Evolutionary conservation across 179 eudicot species (phyloP).

Genomic region (Carnegiea gigantea): DNA sequence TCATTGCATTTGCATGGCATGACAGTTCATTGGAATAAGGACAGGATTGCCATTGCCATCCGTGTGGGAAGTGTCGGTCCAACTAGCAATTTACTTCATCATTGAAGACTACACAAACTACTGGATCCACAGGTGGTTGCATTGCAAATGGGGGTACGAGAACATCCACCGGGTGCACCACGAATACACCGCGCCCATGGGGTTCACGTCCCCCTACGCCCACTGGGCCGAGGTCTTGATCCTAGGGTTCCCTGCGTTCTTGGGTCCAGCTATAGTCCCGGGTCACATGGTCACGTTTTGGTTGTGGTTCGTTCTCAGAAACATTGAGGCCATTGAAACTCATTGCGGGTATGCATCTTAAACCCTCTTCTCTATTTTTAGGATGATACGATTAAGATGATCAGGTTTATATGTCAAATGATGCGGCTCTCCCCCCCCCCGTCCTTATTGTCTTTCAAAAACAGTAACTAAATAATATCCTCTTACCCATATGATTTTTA

Average conservation of each 20-base stretch:
- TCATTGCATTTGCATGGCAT: background rate
- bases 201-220: slow-evolving; percentile 83
- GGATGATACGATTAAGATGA: no score
- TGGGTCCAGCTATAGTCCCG: slow-evolving; percentile 85
- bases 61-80: slow-evolving; percentile 55
- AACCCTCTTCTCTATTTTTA: no score
- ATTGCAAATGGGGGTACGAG: slow-evolving; percentile 81
- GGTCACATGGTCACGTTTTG: slow-evolving; percentile 93
- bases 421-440: no score
- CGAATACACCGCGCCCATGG: slow-evolving; percentile 84
- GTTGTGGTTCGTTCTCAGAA: slow-evolving; percentile 90
- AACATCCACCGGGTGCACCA: slow-evolving; percentile 91
- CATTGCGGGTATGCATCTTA: slow-evolving; percentile 72
- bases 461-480: no score
- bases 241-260: slow-evolving; percentile 83
- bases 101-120: slow-evolving; percentile 84
- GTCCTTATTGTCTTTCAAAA: no score
- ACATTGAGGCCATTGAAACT: slow-evolving; percentile 93
- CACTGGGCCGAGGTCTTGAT: slow-evolving; percentile 89
- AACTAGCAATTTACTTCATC: slow-evolving; percentile 63
- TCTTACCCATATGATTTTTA: no score
- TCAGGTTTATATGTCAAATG: no score
- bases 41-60: slow-evolving; percentile 86
- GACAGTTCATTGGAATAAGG: slow-evolving; percentile 69
- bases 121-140: slow-evolving; percentile 83